Percentiles rank a stretch among this genome's conserved stretches.
phyloP scores from a whole-genome alignment of 2,329 filamentous ascomycete species.

The Colletotrichum graminicola region DNA sequence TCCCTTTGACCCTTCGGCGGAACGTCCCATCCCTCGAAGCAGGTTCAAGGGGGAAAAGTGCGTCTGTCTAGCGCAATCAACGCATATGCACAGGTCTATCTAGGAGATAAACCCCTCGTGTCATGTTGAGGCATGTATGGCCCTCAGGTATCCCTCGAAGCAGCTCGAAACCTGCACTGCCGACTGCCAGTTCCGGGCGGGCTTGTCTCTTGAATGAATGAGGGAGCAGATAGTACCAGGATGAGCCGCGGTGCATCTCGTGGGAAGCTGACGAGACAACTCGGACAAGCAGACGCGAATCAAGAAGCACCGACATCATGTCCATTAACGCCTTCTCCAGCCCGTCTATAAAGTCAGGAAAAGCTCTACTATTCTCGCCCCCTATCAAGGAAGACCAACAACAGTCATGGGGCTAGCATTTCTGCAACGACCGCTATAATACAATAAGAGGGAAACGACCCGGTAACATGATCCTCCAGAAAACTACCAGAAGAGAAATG shows the following conservation, averaged over 20 bases:
- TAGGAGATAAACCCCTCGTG: background rate
- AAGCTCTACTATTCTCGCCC: slow-evolving; percentile 16
- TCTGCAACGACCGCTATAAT: slow-evolving; percentile 42
- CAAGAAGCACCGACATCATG: background rate
- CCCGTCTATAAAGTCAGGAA: slow-evolving; percentile 8
- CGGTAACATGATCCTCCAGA: slow-evolving; percentile 9
- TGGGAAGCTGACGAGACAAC: background rate
- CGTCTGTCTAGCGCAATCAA: background rate
- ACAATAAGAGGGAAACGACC: slow-evolving; percentile 25
- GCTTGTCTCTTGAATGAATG: background rate
- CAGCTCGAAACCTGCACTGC: background rate
- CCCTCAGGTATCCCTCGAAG: background rate
- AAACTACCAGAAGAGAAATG: slow-evolving; percentile 28
- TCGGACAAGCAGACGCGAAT: background rate
- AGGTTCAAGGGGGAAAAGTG: background rate
- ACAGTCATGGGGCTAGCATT: slow-evolving; percentile 32
- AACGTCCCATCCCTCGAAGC: slow-evolving; percentile 3
- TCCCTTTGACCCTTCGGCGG: background rate
- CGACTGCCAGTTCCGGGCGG: background rate
- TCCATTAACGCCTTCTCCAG: background rate
- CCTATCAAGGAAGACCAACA: slow-evolving; percentile 16
- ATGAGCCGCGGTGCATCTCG: background rate
- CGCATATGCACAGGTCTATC: background rate
- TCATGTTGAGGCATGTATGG: background rate
- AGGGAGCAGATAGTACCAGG: background rate